phyloP scores from a whole-genome alignment of 257 asterid species.

The Primulina huaijiensis region DNA sequence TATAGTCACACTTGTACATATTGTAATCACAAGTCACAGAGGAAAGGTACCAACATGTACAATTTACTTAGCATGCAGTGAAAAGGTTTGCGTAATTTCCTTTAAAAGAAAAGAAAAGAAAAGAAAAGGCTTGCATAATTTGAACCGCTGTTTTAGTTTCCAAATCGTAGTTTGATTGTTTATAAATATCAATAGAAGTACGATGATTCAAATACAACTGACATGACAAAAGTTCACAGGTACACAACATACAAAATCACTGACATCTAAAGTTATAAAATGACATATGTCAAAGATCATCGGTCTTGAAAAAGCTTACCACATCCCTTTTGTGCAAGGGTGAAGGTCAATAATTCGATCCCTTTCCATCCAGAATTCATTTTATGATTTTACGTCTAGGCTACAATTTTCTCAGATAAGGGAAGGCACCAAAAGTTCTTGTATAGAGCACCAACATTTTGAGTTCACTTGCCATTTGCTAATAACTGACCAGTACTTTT shows the following conservation, averaged over 20 bases:
- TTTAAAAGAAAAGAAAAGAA: no score
- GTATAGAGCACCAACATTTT: not conserved
- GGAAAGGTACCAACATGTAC: not conserved
- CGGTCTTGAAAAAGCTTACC: not conserved
- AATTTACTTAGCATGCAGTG: not conserved
- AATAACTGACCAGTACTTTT: not conserved
- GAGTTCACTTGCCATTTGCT: not conserved
- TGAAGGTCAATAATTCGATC: not conserved
- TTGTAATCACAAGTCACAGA: not conserved
- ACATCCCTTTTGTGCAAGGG: not conserved
- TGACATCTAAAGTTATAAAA: not conserved
- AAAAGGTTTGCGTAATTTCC: not conserved
- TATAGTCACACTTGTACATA: not conserved
- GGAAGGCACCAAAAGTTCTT: slow-evolving; percentile 7
- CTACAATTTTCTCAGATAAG: not conserved
- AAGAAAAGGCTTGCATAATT: no score
- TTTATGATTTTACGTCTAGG: not conserved
- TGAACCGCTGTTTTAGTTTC: not conserved
- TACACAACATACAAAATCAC: not conserved
- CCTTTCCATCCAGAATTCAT: not conserved
- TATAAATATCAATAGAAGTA: no score
- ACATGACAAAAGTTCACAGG: not conserved
- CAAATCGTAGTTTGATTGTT: not conserved
- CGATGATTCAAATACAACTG: not conserved
- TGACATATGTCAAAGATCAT: not conserved